Evolutionary conservation across 2,329 filamentous ascomycete genomes (phyloP), one percentile per base, ranked within the genome.

Genomic region (Fusarium euwallaceae): DNA sequence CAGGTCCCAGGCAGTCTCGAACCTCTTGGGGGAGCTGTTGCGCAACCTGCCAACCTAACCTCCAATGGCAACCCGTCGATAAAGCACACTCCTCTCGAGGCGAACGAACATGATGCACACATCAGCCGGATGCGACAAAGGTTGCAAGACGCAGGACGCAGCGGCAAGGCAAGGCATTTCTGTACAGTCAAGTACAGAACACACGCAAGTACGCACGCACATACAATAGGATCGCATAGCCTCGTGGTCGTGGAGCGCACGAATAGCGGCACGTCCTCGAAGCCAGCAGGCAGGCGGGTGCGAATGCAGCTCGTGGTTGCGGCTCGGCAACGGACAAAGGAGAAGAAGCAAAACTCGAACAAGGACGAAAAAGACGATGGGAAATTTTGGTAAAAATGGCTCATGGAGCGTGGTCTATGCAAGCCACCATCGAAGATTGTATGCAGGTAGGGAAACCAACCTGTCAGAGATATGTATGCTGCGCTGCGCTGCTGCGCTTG

Each of bases 391-490:
- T 60, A 59, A 77, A 77, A 77, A 78, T 77, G 73, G 74, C 75
- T 77, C 75, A 77, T 60, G 62, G 39, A 48, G 53, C 22, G 48
- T 71, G 37, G 24, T 71, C 63, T 67, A 74, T 68, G 73, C 75
- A 76, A 64, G 75, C 69, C 73, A 71, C 69, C 63, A 63, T 65
- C 69, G 69, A 76, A 64, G 72, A 74, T 60, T 68, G 61, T 71
- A 53, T 73, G 60, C 61, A 65, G 27, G 58, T 20, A 69, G 43
- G 71, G 60, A 61, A 64, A 48, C 61, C 51, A 48, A 41, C 61
- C 43, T 53, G 59, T 51, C 37, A 64, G 59, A 51, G 45, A 66
- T 41, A 55, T 53, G 48, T 53, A 51, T 29, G 24, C 45, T n/a
- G 20, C 43, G 39, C 59, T 24, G 20, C 43, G n/a, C 59, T 24